Evolutionary conservation across 495 filamentous ascomycete genomes (phyloP).

Genomic region (Aspergillus sclerotiicarbonarius): DNA sequence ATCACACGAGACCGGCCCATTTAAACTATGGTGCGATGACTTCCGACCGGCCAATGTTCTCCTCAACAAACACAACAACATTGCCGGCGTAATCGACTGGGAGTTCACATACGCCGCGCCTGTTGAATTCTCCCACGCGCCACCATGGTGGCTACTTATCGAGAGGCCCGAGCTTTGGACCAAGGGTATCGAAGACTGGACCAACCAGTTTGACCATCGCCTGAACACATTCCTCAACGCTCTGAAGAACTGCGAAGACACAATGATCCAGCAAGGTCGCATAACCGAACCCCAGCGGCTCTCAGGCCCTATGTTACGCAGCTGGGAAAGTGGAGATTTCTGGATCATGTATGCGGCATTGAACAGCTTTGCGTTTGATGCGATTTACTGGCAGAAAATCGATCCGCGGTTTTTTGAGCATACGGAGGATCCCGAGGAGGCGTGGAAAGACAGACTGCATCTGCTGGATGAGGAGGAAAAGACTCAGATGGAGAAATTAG

Average conservation of each 20-base stretch:
- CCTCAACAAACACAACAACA: slow-evolving; percentile 12
- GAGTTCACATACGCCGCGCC: slow-evolving; percentile 14
- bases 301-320: slow-evolving; percentile 20
- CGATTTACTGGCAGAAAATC: slow-evolving; percentile 22
- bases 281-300: slow-evolving; percentile 14
- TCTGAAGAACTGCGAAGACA: slow-evolving; percentile 16
- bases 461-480: too few relatives aligned
- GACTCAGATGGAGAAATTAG: too few relatives aligned
- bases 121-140: slow-evolving; percentile 24
- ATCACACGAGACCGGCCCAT: slow-evolving; percentile 2
- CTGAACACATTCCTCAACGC: slow-evolving; percentile 18
- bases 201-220: slow-evolving; percentile 8
- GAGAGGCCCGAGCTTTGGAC: slow-evolving; percentile 32
- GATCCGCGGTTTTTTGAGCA: slow-evolving; percentile 23
- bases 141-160: slow-evolving; percentile 45
- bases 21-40: slow-evolving; percentile 24
- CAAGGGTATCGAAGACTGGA: slow-evolving; percentile 19
- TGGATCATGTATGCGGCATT: slow-evolving; percentile 19
- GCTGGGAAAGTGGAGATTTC: slow-evolving; percentile 26
- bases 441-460: too few relatives aligned
- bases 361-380: slow-evolving; percentile 20
- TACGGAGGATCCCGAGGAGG: background rate
- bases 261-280: slow-evolving; percentile 7
- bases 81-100: slow-evolving; percentile 15
- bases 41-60: slow-evolving; percentile 25